Base-by-base conservation (phyloP, 1,139 yeast genomes). In the Candida albicans region DNA sequence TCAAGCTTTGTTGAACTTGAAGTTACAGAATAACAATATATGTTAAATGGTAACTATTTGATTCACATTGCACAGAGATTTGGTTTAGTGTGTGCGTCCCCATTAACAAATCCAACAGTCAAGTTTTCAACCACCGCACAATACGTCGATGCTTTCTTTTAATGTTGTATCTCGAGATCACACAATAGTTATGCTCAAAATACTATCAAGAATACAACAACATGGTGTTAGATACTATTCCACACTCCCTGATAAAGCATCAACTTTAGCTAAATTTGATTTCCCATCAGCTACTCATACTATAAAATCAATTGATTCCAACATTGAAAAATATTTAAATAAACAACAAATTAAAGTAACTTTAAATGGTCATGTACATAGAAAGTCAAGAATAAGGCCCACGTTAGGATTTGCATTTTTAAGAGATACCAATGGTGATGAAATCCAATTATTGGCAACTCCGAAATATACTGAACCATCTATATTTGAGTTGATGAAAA, bases 321-420 rank as follows among this genome's bases (percentile, higher is more conserved):
- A 49, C 28, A 15, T 49, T 8, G 53, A 52, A 15, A 50, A 68
- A 8, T 43, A 52, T 14, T 38, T 39, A 10, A 43, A 56, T 12
- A 44, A 40, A 13, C 44, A 31, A 28, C 47, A 41, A 27, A 38
- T 41, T 2, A 45, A 45, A n/a, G 65, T 77, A 9, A 65, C 70
- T 1, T 55, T 87, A 15, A 78, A 86, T 55, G 98, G 98, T 0
- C 95, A 96, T 87, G 75, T 91, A 22, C 81, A 88, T 55, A 73
- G 78, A 33, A 83, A 84, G 52, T 93, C 96, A 0, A 75, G 75
- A 40, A 54, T 68, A 3, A 57, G 67, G 57, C 64, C 75, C 7
- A 58, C 60, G 13, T 79, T 61, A 74, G 79, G 67, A 2, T 91
- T 91, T 69, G 95, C 87, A 1, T 81, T 77, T 29, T 62, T 91